A percentile compares a stretch with the other conserved stretches of the same genome.
phyloP scores from a whole-genome alignment of 2,329 filamentous ascomycete species.

The Diaporthe sp. region DNA sequence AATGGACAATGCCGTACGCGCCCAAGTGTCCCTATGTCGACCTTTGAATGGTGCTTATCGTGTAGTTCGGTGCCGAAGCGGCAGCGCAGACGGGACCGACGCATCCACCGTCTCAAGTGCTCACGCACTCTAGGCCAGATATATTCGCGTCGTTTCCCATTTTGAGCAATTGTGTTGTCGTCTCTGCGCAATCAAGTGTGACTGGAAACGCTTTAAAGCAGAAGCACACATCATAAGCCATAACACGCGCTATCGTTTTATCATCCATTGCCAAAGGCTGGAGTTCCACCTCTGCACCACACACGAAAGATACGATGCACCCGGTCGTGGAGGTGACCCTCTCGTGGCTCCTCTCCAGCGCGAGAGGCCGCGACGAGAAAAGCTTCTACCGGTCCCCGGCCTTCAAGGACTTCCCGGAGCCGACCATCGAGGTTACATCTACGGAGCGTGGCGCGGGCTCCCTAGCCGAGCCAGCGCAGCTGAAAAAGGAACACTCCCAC shows the following conservation, averaged over 20 bases:
- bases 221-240: not conserved
- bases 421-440: conserved; percentile 55
- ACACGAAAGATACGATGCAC: conserved; percentile 4
- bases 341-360: conserved; percentile 56
- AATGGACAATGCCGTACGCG: not conserved
- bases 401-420: conserved; percentile 51
- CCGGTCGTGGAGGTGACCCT: conserved; percentile 51
- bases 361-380: conserved; percentile 54
- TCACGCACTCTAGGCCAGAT: not conserved
- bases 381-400: conserved; percentile 54
- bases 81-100: conserved; percentile 28
- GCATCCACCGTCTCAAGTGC: not conserved
- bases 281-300: not conserved
- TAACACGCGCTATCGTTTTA: not conserved
- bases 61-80: conserved; percentile 26
- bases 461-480: conserved; percentile 43
- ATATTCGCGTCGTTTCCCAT: not conserved
- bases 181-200: not conserved
- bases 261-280: too few species aligned
- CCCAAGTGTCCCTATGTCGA: too few species aligned
- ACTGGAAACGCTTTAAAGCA: not conserved
- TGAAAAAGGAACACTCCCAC: conserved; percentile 54
- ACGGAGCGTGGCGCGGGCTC: conserved; percentile 56
- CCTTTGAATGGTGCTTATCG: not conserved
- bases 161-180: not conserved